A percentile compares a stretch with the other conserved stretches of the same genome.
Conservation (phyloP, 108 stramenopile species). For the Skeletonema potamos region DNA sequence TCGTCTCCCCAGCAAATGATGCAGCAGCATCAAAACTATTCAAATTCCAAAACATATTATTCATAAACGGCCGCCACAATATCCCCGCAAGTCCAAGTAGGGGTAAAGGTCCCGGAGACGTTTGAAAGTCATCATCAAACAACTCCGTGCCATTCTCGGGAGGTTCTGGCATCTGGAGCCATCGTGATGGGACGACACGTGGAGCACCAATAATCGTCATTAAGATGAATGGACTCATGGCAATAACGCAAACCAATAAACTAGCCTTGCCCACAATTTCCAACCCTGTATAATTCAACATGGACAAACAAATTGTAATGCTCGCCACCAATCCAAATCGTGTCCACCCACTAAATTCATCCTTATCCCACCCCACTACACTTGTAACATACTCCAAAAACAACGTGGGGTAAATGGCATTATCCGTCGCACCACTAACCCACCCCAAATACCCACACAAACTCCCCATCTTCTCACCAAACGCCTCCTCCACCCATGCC, state of each 20-base stretch:
- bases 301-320: slow-evolving; percentile 65
- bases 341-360: slow-evolving; percentile 11
- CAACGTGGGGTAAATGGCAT: slow-evolving; percentile 50
- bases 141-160: slow-evolving; percentile 15
- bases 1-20: slow-evolving; percentile 85
- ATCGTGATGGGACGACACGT: slow-evolving; percentile 75
- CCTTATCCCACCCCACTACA: slow-evolving; percentile 16
- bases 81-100: slow-evolving; percentile 65
- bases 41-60: slow-evolving; percentile 96
- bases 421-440: slow-evolving; percentile 85
- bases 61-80: slow-evolving; percentile 88
- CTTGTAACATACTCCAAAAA: slow-evolving; percentile 40
- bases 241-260: slow-evolving; percentile 76
- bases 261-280: slow-evolving; percentile 84
- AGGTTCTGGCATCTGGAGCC: slow-evolving; percentile 72
- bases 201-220: slow-evolving; percentile 68
- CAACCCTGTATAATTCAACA: slow-evolving; percentile 88
- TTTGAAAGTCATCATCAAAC: slow-evolving; percentile 54
- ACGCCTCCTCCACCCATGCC: slow-evolving; percentile 78
- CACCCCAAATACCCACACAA: slow-evolving; percentile 88
- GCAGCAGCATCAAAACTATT: slow-evolving; percentile 90
- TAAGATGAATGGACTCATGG: slow-evolving; percentile 91
- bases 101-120: slow-evolving; percentile 39
- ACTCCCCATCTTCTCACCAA: slow-evolving; percentile 76
- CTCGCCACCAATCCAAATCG: slow-evolving; percentile 50